Evolutionary conservation across 2,329 filamentous ascomycete genomes (phyloP), one percentile per base, ranked within the genome.

Genomic region (Beauveria asiatica): DNA sequence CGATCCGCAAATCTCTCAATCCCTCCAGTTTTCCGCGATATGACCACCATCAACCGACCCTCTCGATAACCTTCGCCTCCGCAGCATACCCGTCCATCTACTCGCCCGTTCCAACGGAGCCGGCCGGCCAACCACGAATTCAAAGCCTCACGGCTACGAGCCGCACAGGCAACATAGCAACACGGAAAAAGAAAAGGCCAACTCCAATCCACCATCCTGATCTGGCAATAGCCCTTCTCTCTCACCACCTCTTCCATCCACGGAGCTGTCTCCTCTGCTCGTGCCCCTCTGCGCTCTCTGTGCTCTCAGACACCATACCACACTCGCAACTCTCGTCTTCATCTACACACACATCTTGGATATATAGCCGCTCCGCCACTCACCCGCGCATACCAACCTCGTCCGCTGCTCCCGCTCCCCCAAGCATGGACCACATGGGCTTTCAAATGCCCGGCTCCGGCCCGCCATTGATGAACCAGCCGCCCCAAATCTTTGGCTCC

Each of bases 401-500:
- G 6, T 27, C 16, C 39, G n/a, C 49, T 19, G 2, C 23, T 17
- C 19, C 16, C 55, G 33, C 21, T 25, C 19, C 37, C 19, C 49
- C 64, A 65, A 50, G 63, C 55, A 81, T 81, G 79, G 78, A 83
- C 66, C 80, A 78, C 63, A 78, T 83, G 68, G 75, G 75, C 69
- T 86, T 84, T 68, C 81, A 83, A 67, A 81, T 86, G 71, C 80
- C 82, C 61, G 73, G 75, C 65, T 81, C 83, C 75, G 72, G 70
- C 60, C 75, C 78, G 65, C 82, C 82, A 65, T 79, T 82, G 59
- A 75, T 87, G 75, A 83, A 84, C 70, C 85, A 84, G 65, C 83
- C 85, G 62, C 84, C 86, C 33, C 86, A 88, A 70, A 84, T 90
- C 59, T 91, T 89, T 68, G 83, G 85, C 60, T 76, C 76, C 58